Evolutionary conservation across 1,139 yeast species (phyloP), one percentile per base, ranked within the genome.

Genomic region (Candida frijolesensis): DNA sequence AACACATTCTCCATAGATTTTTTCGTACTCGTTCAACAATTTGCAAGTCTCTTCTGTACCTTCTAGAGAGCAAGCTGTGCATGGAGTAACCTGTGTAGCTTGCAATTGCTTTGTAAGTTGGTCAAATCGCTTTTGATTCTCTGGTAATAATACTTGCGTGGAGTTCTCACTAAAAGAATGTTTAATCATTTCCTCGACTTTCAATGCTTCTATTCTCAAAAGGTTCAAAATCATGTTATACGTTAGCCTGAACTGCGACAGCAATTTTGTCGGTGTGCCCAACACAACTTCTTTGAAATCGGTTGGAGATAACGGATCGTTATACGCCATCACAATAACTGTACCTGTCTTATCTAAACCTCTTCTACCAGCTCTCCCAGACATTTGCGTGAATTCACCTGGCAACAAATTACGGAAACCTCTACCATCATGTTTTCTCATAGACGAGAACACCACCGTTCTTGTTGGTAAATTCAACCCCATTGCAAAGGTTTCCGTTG

Each of bases 311-410:
- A 87, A 71, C 0, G 96, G 91, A 29, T 85, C 85, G 46, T 83
- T 84, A 60, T 85, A 88, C 1, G 95, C 80, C 96, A 94, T 90
- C 25, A 92, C 84, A 53, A 95, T 91, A n/a, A 95, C 99, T 0
- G 97, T 92, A 61, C 99, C 99, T 1, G 89, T 89, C 29, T 84
- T 75, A 74, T 94, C 99, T 56, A 94, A 74, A 43, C 99, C 99
- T 78, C 99, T 85, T 72, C 99, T 85, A 57, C 99, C 99, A 1
- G 99, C 99, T 70, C 99, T 83, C 48, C 99, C 99, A 0, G 98
- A 92, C 99, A 95, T 94, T 70, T 94, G 99, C 1, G 97, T 95
- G 66, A 92, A 94, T 66, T 94, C 99, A 44, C 99, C 99, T 0
- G 99, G 97, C 10, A 87, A 76, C 54, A 94, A 74, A 62, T 86